Evolutionary conservation across 257 asterid species (phyloP).

Genomic region (Galeopsis tetrahit): DNA sequence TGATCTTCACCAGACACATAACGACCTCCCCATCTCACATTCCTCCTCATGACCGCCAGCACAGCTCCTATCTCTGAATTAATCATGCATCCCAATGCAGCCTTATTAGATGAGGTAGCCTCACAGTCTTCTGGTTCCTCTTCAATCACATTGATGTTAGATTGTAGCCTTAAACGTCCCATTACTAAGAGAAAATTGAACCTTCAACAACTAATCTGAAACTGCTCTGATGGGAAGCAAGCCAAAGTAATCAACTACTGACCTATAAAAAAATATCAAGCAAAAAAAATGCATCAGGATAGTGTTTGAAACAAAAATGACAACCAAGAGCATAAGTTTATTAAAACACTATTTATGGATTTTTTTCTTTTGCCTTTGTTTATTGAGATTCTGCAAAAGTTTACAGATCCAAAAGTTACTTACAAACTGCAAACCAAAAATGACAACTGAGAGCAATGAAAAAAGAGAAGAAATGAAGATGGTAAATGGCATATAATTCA

Average conservation of each 20-base stretch:
- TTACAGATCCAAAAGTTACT: background rate
- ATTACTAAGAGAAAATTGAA: constrained; percentile 43
- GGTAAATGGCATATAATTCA: background rate
- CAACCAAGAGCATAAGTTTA: too few species aligned
- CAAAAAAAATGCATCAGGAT: constrained; percentile 23
- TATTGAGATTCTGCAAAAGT: background rate
- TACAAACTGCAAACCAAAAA: background rate
- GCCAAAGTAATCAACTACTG: constrained; percentile 33
- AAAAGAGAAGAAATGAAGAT: background rate
- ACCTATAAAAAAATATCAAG: constrained; percentile 36
- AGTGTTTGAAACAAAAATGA: background rate
- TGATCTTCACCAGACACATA: constrained; percentile 96
- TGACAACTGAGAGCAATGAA: background rate
- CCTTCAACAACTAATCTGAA: constrained; percentile 35
- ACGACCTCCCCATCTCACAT: constrained; percentile 98
- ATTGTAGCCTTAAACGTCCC: constrained; percentile 87
- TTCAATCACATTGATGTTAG: constrained; percentile 84
- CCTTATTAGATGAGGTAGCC: constrained; percentile 58
- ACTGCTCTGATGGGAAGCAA: constrained; percentile 33
- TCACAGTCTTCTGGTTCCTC: constrained; percentile 97
- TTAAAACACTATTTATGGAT: background rate
- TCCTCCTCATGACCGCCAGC: constrained; percentile 97
- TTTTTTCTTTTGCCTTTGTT: background rate
- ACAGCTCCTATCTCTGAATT: constrained; percentile 95
- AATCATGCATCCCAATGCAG: constrained; percentile 79